Evolutionary conservation across 1,284 basidiomycete genomes (phyloP).

Genomic region (Mycena citricolor): DNA sequence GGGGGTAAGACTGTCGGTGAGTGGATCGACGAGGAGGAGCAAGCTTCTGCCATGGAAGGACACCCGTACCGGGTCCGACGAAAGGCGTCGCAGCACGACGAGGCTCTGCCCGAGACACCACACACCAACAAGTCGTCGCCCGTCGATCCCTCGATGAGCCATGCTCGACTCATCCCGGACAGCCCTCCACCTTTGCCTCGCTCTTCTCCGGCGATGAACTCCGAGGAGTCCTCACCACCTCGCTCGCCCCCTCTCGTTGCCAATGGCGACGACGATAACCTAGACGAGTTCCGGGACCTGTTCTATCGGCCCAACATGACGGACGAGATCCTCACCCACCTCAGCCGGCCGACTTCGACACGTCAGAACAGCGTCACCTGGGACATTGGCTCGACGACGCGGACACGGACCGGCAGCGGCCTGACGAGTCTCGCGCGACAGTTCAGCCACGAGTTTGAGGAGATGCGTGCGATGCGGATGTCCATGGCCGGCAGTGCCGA

Average conservation of each 20-base stretch:
- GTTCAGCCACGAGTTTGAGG: constrained; percentile 58
- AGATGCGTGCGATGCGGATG: constrained; percentile 31
- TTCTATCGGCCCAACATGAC: constrained; percentile 54
- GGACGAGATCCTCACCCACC: constrained; percentile 20
- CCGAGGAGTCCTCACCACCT: constrained; percentile 39
- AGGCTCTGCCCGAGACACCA: constrained; percentile 30
- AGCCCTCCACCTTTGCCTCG: constrained; percentile 17
- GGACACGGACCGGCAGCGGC: constrained; percentile 44
- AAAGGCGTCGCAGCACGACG: constrained; percentile 38
- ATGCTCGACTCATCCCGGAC: constrained; percentile 13
- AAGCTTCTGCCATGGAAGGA: constrained; percentile 19
- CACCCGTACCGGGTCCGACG: constrained; percentile 28
- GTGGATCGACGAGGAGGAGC: constrained; percentile 19
- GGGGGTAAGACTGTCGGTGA: constrained; percentile 16
- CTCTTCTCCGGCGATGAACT: constrained; percentile 31
- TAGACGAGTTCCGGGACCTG: constrained; percentile 67
- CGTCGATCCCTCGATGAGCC: constrained; percentile 16
- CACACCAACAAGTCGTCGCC: constrained; percentile 27
- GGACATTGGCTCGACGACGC: constrained; percentile 19
- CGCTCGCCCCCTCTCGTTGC: constrained; percentile 49
- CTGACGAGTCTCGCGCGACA: constrained; percentile 62
- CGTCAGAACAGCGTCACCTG: constrained; percentile 16
- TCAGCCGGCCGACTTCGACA: constrained; percentile 20
- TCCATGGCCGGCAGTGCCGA: constrained; percentile 28
- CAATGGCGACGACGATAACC: constrained; percentile 58